These are phyloP conservation scores for Cryptococcus depauperatus DNA, from an alignment of 1,284 basidiomycete species.

Conservation along the genomic window DNA sequence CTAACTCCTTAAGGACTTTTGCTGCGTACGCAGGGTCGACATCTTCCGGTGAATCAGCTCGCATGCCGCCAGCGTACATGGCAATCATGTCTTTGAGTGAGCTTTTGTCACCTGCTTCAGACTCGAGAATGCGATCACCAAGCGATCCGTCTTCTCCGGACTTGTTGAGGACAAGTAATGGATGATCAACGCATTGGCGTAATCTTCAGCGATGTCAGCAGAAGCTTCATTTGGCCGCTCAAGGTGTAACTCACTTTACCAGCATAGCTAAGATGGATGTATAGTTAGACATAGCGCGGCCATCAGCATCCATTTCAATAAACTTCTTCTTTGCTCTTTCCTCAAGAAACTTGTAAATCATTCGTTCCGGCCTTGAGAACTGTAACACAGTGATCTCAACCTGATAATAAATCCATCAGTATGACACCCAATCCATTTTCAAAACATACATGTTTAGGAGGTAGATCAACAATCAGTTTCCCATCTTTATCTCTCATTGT, in stretches of 20 bases:
- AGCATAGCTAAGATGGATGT: conserved; percentile 84
- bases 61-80: conserved; percentile 51
- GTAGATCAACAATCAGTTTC: conserved; percentile 79
- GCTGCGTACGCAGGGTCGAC: conserved; percentile 53
- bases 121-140: conserved; percentile 43
- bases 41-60: conserved; percentile 23
- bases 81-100: conserved; percentile 57
- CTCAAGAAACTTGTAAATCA: conserved; percentile 58
- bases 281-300: conserved; percentile 72
- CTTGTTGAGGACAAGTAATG: conserved; percentile 57
- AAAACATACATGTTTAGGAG: conserved; percentile 58
- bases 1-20: conserved; percentile 57
- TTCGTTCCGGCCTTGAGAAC: conserved; percentile 67
- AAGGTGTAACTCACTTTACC: conserved; percentile 56
- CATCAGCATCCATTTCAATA: conserved; percentile 65
- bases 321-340: conserved; percentile 49
- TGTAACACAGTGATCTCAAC: conserved; percentile 60
- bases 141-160: conserved; percentile 49
- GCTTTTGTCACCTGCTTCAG: conserved; percentile 49
- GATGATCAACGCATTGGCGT: conserved; percentile 78
- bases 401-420: conserved; percentile 41
- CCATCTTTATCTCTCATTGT: conserved; percentile 84
- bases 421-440: background rate
- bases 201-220: conserved; percentile 49
- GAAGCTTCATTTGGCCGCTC: background rate